These are phyloP conservation scores for Eragrostis nindensis DNA, from an alignment of 176 grass and related monocot species.

Conservation along the genomic window DNA sequence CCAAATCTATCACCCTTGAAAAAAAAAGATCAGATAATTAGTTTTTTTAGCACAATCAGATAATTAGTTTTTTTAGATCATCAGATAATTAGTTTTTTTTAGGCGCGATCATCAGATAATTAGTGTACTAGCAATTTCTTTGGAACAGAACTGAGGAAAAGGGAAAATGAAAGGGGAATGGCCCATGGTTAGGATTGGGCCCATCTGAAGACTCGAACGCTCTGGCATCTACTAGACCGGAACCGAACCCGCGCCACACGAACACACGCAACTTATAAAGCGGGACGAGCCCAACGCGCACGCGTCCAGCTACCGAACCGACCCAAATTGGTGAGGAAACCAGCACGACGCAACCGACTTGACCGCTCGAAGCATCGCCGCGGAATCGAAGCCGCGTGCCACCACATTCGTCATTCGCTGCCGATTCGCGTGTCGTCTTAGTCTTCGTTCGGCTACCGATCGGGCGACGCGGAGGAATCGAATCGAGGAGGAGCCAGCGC, in stretches of 20 bases:
- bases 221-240: neutral
- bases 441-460: constrained; percentile 1
- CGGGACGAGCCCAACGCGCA: neutral
- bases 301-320: neutral
- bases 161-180: neutral
- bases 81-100: too few relatives aligned
- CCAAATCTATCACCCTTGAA: too few relatives aligned
- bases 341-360: neutral
- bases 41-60: too few relatives aligned
- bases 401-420: neutral
- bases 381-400: constrained; percentile 18
- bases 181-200: neutral
- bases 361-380: constrained; percentile 9
- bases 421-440: neutral
- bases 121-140: too few relatives aligned
- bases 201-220: constrained; percentile 22
- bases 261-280: too few relatives aligned
- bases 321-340: neutral
- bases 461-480: constrained; percentile 10
- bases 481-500: neutral
- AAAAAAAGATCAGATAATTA: too few relatives aligned
- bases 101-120: too few relatives aligned
- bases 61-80: too few relatives aligned
- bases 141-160: neutral
- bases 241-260: constrained; percentile 2